A percentile compares a stretch with the other conserved stretches of the same genome.
Conservation (phyloP, 2,329 filamentous ascomycete genomes). For the Fusarium fracticaudum region DNA sequence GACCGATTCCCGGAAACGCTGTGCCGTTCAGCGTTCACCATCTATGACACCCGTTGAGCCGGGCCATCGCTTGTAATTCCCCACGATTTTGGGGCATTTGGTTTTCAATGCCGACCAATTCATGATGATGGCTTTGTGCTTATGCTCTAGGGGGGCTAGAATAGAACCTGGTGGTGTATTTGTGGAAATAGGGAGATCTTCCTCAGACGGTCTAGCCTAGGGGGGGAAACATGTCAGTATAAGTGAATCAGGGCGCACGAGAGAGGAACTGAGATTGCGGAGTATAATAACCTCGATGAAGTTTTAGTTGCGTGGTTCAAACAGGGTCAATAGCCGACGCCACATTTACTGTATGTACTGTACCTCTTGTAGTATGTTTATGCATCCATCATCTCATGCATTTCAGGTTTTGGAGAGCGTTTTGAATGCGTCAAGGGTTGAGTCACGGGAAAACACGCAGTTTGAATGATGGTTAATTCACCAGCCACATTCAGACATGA, state of each 20-base stretch:
- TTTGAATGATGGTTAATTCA: background rate
- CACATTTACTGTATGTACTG: constrained; percentile 6
- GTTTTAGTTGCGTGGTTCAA: constrained; percentile 36
- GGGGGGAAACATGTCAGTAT: background rate
- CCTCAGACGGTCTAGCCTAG: constrained; percentile 35
- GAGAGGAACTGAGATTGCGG: constrained; percentile 39
- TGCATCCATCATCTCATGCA: constrained; percentile 9
- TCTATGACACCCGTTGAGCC: constrained; percentile 24
- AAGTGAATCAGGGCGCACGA: constrained; percentile 19
- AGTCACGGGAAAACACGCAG: constrained; percentile 1
- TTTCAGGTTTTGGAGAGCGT: constrained; percentile 16
- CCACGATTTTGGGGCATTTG: constrained; percentile 17
- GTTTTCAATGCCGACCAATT: background rate
- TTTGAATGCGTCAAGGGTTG: background rate
- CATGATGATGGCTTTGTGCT: background rate
- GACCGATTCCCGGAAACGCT: constrained; percentile 27
- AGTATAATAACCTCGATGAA: constrained; percentile 36
- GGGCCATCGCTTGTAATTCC: constrained; percentile 23
- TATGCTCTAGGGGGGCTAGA: background rate
- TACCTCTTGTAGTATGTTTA: background rate
- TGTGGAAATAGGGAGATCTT: constrained; percentile 23
- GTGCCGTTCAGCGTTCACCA: constrained; percentile 11
- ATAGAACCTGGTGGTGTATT: constrained; percentile 1
- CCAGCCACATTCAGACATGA: constrained; percentile 8
- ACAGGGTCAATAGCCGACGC: constrained; percentile 40